Evolutionary conservation across 2,329 filamentous ascomycete species (phyloP).

Genomic region (Cercospora zeina): DNA sequence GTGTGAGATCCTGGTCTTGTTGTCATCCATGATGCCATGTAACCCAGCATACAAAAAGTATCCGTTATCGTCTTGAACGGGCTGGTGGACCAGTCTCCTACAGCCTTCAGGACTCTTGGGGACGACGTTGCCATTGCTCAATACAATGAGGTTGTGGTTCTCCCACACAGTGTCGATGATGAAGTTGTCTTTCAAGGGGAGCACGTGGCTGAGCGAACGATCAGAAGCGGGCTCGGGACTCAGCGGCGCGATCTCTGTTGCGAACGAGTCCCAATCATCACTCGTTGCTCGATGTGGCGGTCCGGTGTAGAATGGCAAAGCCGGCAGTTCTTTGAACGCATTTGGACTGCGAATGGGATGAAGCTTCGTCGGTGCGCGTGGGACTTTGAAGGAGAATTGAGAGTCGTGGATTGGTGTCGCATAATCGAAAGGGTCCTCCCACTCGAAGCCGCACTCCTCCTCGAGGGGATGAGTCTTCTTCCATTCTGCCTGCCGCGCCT

Average conservation of each 20-base stretch:
- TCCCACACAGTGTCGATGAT: neutral
- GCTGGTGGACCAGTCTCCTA: neutral
- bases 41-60: neutral
- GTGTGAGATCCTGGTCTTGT: neutral
- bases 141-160: neutral
- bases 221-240: neutral
- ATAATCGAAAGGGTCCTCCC: too few relatives aligned
- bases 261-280: neutral
- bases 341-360: neutral
- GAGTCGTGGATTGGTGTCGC: neutral
- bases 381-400: neutral
- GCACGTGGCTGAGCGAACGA: too few relatives aligned
- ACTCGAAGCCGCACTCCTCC: too few relatives aligned
- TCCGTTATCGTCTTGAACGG: neutral
- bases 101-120: neutral
- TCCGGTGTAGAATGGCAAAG: constrained; percentile 2
- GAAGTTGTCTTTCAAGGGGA: neutral
- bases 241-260: neutral
- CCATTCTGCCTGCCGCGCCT: neutral
- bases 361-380: neutral
- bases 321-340: neutral
- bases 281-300: neutral
- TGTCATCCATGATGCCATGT: neutral
- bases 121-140: neutral
- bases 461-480: too few relatives aligned